Evolutionary conservation across 257 asterid species (phyloP).

Genomic region (Asclepias syriaca): DNA sequence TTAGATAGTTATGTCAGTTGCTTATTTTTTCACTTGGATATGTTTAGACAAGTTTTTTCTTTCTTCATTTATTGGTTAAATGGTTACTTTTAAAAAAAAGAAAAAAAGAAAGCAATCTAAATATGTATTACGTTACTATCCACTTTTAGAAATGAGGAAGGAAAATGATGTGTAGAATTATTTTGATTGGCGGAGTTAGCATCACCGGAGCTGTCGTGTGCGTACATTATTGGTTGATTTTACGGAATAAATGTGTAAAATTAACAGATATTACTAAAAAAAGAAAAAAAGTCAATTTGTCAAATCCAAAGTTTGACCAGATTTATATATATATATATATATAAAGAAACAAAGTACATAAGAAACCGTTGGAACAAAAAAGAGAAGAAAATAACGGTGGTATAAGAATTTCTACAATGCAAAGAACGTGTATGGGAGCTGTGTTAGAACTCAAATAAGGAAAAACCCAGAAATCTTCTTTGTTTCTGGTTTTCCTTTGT

Average conservation of each 20-base stretch:
- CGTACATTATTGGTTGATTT: neutral
- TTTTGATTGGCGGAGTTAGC: neutral
- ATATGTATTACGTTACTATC: too few species aligned
- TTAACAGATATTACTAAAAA: neutral
- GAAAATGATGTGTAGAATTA: neutral
- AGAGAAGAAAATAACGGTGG: conserved; percentile 1
- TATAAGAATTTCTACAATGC: neutral
- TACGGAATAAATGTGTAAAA: neutral
- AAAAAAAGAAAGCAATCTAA: too few species aligned
- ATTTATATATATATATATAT: neutral
- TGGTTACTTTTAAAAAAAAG: too few species aligned
- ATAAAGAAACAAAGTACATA: neutral
- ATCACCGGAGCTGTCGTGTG: neutral
- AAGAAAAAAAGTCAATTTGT: neutral
- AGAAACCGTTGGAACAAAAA: conserved; percentile 7
- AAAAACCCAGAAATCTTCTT: too few species aligned
- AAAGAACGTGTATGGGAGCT: conserved; percentile 1
- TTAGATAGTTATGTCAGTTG: too few species aligned
- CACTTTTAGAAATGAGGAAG: neutral
- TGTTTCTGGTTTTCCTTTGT: neutral
- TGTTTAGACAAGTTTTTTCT: too few species aligned
- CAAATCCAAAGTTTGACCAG: neutral
- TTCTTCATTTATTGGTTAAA: too few species aligned
- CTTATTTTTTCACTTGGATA: too few species aligned
- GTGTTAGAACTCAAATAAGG: neutral